Evolutionary conservation across 768 basidiomycete species (phyloP).

Genomic region (Tylopilus vinaceipallidus): DNA sequence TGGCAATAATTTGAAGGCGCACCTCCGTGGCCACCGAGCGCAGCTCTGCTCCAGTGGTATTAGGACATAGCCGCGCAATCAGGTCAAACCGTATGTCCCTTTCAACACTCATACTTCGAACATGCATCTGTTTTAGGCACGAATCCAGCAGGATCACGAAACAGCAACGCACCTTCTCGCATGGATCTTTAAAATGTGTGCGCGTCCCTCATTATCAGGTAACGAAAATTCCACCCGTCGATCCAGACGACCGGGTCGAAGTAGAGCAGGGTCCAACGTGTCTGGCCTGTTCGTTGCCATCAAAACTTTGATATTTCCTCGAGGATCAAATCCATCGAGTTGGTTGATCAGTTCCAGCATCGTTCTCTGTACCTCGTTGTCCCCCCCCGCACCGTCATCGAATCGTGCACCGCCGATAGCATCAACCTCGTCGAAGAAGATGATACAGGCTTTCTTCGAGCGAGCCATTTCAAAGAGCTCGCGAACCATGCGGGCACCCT

Average conservation of each 20-base stretch:
- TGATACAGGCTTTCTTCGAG: slow-evolving; percentile 98
- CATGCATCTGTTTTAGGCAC: background rate
- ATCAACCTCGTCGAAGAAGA: slow-evolving; percentile 99
- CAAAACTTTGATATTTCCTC: slow-evolving; percentile 99
- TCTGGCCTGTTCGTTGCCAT: slow-evolving; percentile 99
- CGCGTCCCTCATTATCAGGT: slow-evolving; percentile 93
- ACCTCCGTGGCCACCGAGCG: slow-evolving; percentile 97
- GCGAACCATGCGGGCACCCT: slow-evolving; percentile 98
- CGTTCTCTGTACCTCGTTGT: slow-evolving; percentile 98
- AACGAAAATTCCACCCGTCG: slow-evolving; percentile 95
- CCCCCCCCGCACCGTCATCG: slow-evolving; percentile 97
- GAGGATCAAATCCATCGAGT: slow-evolving; percentile 95
- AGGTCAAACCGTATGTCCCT: slow-evolving; percentile 96
- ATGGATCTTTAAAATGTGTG: slow-evolving; percentile 95
- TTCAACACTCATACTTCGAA: slow-evolving; percentile 89
- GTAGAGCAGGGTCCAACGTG: slow-evolving; percentile 93
- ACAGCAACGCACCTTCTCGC: slow-evolving; percentile 72
- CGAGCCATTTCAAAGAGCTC: slow-evolving; percentile 99
- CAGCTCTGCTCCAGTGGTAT: slow-evolving; percentile 97
- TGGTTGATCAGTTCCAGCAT: slow-evolving; percentile 99
- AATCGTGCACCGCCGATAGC: slow-evolving; percentile 98
- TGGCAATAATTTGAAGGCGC: slow-evolving; percentile 15
- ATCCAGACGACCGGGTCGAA: slow-evolving; percentile 95
- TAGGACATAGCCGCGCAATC: slow-evolving; percentile 94
- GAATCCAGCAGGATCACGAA: background rate